A percentile compares a stretch with the other conserved stretches of the same genome.
These are phyloP conservation scores for Gymnopus androsaceus DNA, from an alignment of 1,284 basidiomycete genomes.

Conservation along the genomic window DNA sequence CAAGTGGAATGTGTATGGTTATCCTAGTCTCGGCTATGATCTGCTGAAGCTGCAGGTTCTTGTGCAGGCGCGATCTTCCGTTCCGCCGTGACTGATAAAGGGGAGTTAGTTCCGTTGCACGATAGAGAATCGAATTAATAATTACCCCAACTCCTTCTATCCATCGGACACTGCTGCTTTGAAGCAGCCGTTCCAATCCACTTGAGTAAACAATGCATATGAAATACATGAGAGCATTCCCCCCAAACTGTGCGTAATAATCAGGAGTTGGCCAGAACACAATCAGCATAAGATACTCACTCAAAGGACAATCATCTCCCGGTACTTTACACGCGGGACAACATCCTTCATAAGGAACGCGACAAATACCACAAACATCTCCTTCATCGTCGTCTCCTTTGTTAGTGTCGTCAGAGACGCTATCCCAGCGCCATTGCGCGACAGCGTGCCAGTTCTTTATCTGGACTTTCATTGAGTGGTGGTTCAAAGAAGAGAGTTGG, in stretches of 20 bases:
- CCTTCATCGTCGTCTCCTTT: constrained; percentile 62
- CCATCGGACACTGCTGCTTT: constrained; percentile 94
- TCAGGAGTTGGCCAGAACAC: constrained; percentile 6
- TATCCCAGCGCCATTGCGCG: constrained; percentile 87
- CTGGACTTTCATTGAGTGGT: constrained; percentile 68
- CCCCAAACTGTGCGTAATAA: constrained; percentile 79
- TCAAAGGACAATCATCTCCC: constrained; percentile 94
- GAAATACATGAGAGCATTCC: constrained; percentile 92
- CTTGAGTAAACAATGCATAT: constrained; percentile 94
- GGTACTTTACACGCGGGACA: constrained; percentile 94
- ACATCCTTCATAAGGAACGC: constrained; percentile 87
- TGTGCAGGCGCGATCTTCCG: too few relatives aligned
- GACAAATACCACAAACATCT: constrained; percentile 93
- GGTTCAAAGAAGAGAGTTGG: too few relatives aligned
- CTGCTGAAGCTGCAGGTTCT: too few relatives aligned
- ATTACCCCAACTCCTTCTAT: constrained; percentile 87
- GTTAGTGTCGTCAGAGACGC: constrained; percentile 51
- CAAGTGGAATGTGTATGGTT: too few relatives aligned
- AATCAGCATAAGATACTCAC: constrained; percentile 55
- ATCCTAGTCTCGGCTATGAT: too few relatives aligned
- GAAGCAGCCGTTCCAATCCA: constrained; percentile 88
- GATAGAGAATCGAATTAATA: too few relatives aligned
- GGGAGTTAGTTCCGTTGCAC: too few relatives aligned
- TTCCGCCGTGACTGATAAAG: too few relatives aligned
- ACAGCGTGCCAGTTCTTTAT: constrained; percentile 85